Evolutionary conservation across 1,284 basidiomycete genomes (phyloP).

Genomic region (Irpex rosettiformis): DNA sequence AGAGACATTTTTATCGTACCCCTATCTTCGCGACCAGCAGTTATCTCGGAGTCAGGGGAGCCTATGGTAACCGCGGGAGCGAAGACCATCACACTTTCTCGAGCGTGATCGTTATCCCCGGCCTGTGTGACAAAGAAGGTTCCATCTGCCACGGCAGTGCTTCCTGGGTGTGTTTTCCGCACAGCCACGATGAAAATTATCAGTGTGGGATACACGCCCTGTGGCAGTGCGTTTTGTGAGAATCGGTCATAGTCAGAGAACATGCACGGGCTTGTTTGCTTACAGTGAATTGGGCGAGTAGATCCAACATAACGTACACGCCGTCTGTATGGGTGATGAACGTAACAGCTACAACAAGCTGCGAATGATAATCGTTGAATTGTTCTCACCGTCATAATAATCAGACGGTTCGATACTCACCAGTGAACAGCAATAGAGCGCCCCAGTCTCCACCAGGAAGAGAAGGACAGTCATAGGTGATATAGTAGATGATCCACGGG

Average conservation of each 20-base stretch:
- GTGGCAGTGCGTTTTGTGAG: not conserved
- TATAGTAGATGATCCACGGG: not conserved
- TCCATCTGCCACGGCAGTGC: not conserved
- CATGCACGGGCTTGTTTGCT: not conserved
- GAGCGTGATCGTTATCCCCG: not conserved
- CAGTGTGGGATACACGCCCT: conserved; percentile 7
- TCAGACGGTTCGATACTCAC: not conserved
- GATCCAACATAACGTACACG: conserved; percentile 4
- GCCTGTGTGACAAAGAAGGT: not conserved
- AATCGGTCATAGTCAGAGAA: not conserved
- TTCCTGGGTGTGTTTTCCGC: not conserved
- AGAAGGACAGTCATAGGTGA: not conserved
- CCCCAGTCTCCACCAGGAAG: conserved; percentile 4
- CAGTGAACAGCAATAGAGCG: conserved; percentile 3
- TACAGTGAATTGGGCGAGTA: conserved; percentile 6
- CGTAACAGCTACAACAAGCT: not conserved
- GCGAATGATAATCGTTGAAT: not conserved
- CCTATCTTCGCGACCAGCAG: not conserved
- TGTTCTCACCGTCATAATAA: not conserved
- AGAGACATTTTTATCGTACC: no score
- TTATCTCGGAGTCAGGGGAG: not conserved
- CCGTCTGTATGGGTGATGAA: conserved; percentile 5
- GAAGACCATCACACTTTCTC: not conserved
- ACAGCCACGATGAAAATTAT: conserved; percentile 1
- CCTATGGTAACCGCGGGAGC: not conserved